Base-by-base conservation (phyloP, 176 grass and related monocot species). In the Aegilops umbellulata region DNA sequence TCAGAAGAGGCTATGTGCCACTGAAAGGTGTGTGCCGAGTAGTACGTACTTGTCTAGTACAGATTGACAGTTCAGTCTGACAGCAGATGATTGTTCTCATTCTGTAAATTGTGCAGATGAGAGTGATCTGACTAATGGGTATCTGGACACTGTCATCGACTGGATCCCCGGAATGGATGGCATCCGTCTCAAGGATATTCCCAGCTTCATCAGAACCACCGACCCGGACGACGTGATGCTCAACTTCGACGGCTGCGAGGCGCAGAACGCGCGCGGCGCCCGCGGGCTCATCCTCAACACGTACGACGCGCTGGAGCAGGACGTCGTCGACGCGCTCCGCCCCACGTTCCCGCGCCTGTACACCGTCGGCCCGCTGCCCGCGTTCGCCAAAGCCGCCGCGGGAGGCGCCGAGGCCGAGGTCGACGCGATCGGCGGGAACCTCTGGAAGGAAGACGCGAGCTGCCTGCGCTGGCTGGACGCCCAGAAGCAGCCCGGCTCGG, bases 271-370 rank as follows among this genome's bases (percentile, higher is more conserved):
- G 39, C 30, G 69, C 31, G 62, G 34, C 68, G 94, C 94, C 60
- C 44, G 74, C 24, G 94, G 87, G n/a, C 32, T 96, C 39, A 91
- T 96, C 74, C 67, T 96, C 15, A 93, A 94, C 83, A 97, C 92
- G 11, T 94, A 83, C 61, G 83, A 94, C 51, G 82, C 88, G 17
- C 78, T 97, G 55, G 92, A 94, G 74, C 80, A 61, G 9, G 90
- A 77, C 19, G 86, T 89, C 6, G 34, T 94, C 14, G 65, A 87
- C 10, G 90, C 90, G 79, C 58, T 97, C 68, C 80, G 75, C 65
- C 39, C 26, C 44, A 62, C 61, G 24, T 89, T 92, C 78, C 88
- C 92, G 22, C 81, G 60, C 47, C 16, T 94, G 6, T 91, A 89
- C 71, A 88, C 86, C 29, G 62, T 93, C 29, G 90, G 95, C 10